A percentile compares a stretch with the other conserved stretches of the same genome.
Conservation (phyloP, 345 rosid genomes). For the Linum lewisii region DNA sequence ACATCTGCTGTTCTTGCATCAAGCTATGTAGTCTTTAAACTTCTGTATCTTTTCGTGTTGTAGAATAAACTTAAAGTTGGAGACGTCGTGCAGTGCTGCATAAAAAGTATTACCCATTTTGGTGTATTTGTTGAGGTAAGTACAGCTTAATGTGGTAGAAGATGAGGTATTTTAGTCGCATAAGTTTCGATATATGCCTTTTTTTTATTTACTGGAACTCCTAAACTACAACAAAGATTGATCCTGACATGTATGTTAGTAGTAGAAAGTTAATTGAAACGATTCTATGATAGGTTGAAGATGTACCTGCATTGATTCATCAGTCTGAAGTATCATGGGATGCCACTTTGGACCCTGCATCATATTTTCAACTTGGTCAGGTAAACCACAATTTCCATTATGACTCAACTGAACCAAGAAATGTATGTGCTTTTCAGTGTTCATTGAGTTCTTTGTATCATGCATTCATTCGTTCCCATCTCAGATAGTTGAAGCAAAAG, state of each 20-base stretch:
- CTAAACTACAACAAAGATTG: no score
- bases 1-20: constrained; percentile 5
- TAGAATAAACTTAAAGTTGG: constrained; percentile 86
- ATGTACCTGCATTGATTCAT: constrained; percentile 81
- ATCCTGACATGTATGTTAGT: no score
- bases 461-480: constrained; percentile 15
- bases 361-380: constrained; percentile 82
- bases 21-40: constrained; percentile 6
- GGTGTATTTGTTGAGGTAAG: constrained; percentile 91
- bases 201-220: no score
- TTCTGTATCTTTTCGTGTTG: constrained; percentile 16
- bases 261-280: not conserved
- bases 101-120: constrained; percentile 81
- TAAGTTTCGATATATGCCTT: no score
- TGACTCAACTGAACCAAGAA: constrained; percentile 7
- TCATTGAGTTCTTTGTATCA: constrained; percentile 2
- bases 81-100: constrained; percentile 77
- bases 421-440: not conserved
- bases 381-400: constrained; percentile 25
- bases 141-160: no score
- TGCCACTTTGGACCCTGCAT: constrained; percentile 82
- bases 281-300: constrained; percentile 57
- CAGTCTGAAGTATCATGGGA: constrained; percentile 94
- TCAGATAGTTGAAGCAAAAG: constrained; percentile 90
- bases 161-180: no score